Evolutionary conservation across 1,284 basidiomycete species (phyloP).

Genomic region (Paramarasmius palmivorus): DNA sequence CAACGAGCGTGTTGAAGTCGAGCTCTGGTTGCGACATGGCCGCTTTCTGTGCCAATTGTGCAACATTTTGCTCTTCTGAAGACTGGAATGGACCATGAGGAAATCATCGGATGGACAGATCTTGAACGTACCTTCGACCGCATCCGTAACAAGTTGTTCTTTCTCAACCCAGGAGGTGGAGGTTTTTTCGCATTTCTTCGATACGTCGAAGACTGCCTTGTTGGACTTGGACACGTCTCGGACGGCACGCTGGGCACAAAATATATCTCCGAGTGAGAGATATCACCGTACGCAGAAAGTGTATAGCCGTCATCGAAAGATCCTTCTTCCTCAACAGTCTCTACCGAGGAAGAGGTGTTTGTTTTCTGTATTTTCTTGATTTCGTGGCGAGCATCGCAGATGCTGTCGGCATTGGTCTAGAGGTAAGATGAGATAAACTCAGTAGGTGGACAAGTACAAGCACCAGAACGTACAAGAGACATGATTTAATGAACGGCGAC

Average conservation of each 20-base stretch:
- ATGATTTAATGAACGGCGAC: no score
- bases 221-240: neutral
- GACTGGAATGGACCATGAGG: neutral
- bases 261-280: slow-evolving; percentile 13
- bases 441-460: no score
- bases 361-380: no score
- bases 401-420: neutral
- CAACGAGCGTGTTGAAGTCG: neutral
- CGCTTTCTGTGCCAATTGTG: neutral
- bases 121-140: neutral
- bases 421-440: no score
- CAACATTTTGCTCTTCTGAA: neutral
- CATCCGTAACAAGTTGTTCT: neutral
- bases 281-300: slow-evolving; percentile 9
- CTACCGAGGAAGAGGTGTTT: no score
- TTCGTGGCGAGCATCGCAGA: neutral
- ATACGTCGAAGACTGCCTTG: neutral
- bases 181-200: slow-evolving; percentile 11
- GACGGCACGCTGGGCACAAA: slow-evolving; percentile 9
- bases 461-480: no score
- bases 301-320: neutral
- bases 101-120: neutral
- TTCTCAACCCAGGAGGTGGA: neutral
- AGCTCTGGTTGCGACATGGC: slow-evolving; percentile 1
- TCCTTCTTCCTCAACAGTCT: neutral